Evolutionary conservation across 2,329 filamentous ascomycete species (phyloP).

Genomic region (Lecanosticta acicola): DNA sequence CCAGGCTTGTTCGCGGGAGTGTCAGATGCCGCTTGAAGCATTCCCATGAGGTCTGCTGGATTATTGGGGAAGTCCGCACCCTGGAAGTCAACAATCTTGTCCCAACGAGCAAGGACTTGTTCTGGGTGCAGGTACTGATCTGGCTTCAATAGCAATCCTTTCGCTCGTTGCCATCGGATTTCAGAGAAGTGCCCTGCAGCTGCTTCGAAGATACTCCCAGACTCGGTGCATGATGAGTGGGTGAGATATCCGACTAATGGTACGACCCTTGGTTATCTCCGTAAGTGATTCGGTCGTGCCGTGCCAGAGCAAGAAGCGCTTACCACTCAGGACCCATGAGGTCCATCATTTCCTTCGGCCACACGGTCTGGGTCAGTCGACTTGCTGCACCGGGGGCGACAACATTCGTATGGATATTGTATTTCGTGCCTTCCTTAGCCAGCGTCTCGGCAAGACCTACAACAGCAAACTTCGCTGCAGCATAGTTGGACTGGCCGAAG

Average conservation of each 20-base stretch:
- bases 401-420: slow-evolving; percentile 90
- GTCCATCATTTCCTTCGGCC: slow-evolving; percentile 82
- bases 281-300: neutral
- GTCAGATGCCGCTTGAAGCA: slow-evolving; percentile 82
- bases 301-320: neutral
- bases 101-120: slow-evolving; percentile 54
- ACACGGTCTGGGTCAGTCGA: slow-evolving; percentile 87
- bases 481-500: slow-evolving; percentile 96
- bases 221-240: slow-evolving; percentile 75
- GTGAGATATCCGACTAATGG: slow-evolving; percentile 82
- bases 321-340: slow-evolving; percentile 79
- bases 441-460: slow-evolving; percentile 96
- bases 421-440: slow-evolving; percentile 92
- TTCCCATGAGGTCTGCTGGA: slow-evolving; percentile 78
- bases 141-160: slow-evolving; percentile 79
- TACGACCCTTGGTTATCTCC: slow-evolving; percentile 55
- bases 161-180: slow-evolving; percentile 85
- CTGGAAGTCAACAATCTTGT: slow-evolving; percentile 72
- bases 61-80: slow-evolving; percentile 61
- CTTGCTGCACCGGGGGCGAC: slow-evolving; percentile 93
- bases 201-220: slow-evolving; percentile 83
- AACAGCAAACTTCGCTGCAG: slow-evolving; percentile 88
- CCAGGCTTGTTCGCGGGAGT: slow-evolving; percentile 94
- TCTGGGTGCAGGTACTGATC: slow-evolving; percentile 65
- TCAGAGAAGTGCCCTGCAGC: slow-evolving; percentile 88